A percentile compares a stretch with the other conserved stretches of the same genome.
Evolutionary conservation across 352 stramenopile genomes (phyloP).

Genomic region (Thalassiosira gravida): DNA sequence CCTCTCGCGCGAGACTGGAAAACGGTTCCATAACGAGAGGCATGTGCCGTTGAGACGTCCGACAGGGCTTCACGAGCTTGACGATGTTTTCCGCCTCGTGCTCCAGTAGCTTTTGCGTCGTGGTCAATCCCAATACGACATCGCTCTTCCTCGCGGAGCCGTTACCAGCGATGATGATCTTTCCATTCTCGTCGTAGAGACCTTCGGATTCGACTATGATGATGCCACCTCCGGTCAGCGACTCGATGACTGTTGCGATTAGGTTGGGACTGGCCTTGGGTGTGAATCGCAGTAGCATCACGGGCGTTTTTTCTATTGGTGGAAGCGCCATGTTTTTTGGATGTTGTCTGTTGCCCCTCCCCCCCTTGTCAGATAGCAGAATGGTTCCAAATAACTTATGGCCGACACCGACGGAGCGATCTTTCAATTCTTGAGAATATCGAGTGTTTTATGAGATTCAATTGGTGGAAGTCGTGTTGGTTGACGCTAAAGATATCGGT

Average conservation of each 20-base stretch:
- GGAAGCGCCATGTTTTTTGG: conserved; percentile 42
- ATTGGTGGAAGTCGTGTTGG: too few species aligned
- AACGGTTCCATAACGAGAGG: conserved; percentile 66
- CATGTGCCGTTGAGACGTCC: conserved; percentile 28
- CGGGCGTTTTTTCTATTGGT: conserved; percentile 49
- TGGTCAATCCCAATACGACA: conserved; percentile 57
- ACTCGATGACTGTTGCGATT: conserved; percentile 39
- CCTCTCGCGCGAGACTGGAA: conserved; percentile 24
- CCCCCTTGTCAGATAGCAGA: too few species aligned
- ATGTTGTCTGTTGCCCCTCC: too few species aligned
- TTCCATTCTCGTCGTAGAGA: conserved; percentile 19
- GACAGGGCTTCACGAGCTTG: conserved; percentile 52
- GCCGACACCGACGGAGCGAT: too few species aligned
- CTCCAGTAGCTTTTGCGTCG: conserved; percentile 61
- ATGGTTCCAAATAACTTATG: too few species aligned
- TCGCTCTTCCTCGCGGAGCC: neutral
- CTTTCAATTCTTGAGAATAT: too few species aligned
- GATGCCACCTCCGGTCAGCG: conserved; percentile 49
- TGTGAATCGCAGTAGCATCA: conserved; percentile 66
- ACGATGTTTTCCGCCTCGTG: conserved; percentile 62
- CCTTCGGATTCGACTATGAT: conserved; percentile 44
- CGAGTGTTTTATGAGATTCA: too few species aligned
- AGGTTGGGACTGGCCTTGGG: conserved; percentile 44
- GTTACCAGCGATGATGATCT: neutral
- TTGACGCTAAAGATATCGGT: too few species aligned